A percentile compares a stretch with the other conserved stretches of the same genome.
Conservation (phyloP, 768 basidiomycete genomes). For the Lactarius hengduanensis region DNA sequence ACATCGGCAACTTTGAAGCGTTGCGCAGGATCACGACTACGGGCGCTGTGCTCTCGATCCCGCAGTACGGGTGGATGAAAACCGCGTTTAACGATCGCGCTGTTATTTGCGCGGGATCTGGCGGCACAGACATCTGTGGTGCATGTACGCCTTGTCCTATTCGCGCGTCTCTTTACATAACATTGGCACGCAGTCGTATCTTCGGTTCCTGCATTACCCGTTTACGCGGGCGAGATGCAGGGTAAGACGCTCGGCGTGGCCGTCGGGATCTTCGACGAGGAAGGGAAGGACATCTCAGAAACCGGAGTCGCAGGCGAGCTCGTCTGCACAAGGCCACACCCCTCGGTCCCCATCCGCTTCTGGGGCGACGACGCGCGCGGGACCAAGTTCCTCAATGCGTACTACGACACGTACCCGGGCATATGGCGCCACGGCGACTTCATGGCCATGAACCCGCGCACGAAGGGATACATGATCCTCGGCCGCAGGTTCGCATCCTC, state of each 20-base stretch:
- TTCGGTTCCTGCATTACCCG: constrained; percentile 47
- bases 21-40: constrained; percentile 54
- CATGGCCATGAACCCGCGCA: constrained; percentile 59
- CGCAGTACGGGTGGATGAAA: constrained; percentile 66
- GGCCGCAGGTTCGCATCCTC: constrained; percentile 51
- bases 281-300: constrained; percentile 50
- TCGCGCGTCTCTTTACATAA: constrained; percentile 7
- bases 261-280: constrained; percentile 56
- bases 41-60: constrained; percentile 63
- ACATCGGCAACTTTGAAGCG: constrained; percentile 53
- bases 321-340: constrained; percentile 68
- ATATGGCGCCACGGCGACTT: constrained; percentile 73
- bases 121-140: constrained; percentile 73
- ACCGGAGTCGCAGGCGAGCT: constrained; percentile 55
- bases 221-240: constrained; percentile 67
- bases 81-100: constrained; percentile 53
- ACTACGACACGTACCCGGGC: constrained; percentile 63
- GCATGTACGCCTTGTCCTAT: constrained; percentile 47
- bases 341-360: constrained; percentile 63
- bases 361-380: constrained; percentile 59
- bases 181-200: constrained; percentile 48
- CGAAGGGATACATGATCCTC: constrained; percentile 59
- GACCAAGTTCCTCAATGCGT: constrained; percentile 59
- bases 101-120: constrained; percentile 56
- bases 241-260: constrained; percentile 65